These are phyloP conservation scores for Zelopaecilomyces penicillatus DNA, from an alignment of 2,329 filamentous ascomycete species.

Conservation along the genomic window DNA sequence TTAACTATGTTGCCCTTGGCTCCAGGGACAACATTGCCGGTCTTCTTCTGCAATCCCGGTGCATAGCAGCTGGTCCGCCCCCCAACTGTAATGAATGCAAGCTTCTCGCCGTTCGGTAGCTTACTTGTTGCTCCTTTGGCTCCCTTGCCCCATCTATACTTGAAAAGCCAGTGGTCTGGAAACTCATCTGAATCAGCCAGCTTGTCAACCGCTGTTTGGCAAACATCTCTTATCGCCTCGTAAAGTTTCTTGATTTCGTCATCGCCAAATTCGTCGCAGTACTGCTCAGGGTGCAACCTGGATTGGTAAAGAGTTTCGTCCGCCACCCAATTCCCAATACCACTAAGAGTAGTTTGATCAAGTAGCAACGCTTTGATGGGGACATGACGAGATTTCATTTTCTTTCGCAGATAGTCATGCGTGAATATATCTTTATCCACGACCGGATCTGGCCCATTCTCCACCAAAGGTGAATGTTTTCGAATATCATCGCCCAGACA, in stretches of 20 bases:
- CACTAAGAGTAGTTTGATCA: slow-evolving; percentile 81
- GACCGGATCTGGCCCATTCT: slow-evolving; percentile 92
- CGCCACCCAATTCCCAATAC: slow-evolving; percentile 94
- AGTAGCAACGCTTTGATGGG: slow-evolving; percentile 84
- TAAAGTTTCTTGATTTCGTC: slow-evolving; percentile 65
- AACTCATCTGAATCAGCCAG: slow-evolving; percentile 79
- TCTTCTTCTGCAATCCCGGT: slow-evolving; percentile 78
- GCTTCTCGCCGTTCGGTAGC: slow-evolving; percentile 76
- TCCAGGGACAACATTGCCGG: slow-evolving; percentile 31
- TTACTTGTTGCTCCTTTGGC: slow-evolving; percentile 60
- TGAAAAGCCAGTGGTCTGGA: slow-evolving; percentile 81
- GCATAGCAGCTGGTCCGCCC: slow-evolving; percentile 87
- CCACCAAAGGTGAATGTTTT: slow-evolving; percentile 66
- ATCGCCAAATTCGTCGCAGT: slow-evolving; percentile 71
- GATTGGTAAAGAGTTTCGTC: slow-evolving; percentile 92
- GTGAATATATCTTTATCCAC: slow-evolving; percentile 72
- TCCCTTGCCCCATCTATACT: slow-evolving; percentile 82
- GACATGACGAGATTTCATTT: slow-evolving; percentile 68
- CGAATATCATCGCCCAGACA: slow-evolving; percentile 70
- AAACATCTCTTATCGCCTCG: slow-evolving; percentile 67
- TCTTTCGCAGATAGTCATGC: slow-evolving; percentile 61
- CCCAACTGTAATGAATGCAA: slow-evolving; percentile 81
- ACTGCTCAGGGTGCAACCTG: slow-evolving; percentile 83
- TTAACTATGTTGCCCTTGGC: slow-evolving; percentile 35
- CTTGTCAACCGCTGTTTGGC: slow-evolving; percentile 66